Percentiles rank a stretch among this genome's conserved stretches.
These are phyloP conservation scores for Penicillium crustosum DNA, from an alignment of 2,329 filamentous ascomycete species.

Conservation along the genomic window DNA sequence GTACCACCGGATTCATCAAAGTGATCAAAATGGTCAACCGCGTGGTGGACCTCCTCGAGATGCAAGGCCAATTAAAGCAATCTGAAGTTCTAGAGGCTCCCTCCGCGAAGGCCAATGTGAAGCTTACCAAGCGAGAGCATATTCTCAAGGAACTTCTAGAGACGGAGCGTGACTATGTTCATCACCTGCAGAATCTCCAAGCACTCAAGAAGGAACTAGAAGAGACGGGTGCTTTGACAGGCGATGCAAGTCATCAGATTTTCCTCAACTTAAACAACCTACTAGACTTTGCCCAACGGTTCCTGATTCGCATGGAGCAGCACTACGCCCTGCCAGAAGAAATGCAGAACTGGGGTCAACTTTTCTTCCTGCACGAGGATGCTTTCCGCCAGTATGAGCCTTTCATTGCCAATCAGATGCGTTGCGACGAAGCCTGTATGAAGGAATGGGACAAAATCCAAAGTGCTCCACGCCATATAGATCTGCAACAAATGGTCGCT, in stretches of 20 bases:
- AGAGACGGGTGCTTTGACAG: conserved; percentile 80
- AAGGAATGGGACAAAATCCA: conserved; percentile 85
- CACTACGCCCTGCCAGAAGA: conserved; percentile 78
- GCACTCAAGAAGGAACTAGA: conserved; percentile 88
- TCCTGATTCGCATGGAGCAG: conserved; percentile 92
- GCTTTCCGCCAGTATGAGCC: conserved; percentile 91
- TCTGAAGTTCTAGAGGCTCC: conserved; percentile 54
- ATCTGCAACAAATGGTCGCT: conserved; percentile 72
- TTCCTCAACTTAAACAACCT: conserved; percentile 96
- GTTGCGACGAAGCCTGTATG: conserved; percentile 80
- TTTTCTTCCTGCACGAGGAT: conserved; percentile 82
- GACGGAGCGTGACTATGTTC: conserved; percentile 95
- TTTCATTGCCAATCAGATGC: conserved; percentile 94
- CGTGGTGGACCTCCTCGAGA: conserved; percentile 82
- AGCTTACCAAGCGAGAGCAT: conserved; percentile 75
- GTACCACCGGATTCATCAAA: conserved; percentile 97
- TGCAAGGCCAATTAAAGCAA: conserved; percentile 71
- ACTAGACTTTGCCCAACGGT: conserved; percentile 90
- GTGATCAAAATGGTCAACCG: conserved; percentile 90
- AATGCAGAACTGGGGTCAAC: conserved; percentile 89
- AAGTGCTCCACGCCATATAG: conserved; percentile 63
- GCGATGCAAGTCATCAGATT: conserved; percentile 88
- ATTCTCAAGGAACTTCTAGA: conserved; percentile 89
- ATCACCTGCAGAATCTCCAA: conserved; percentile 92
- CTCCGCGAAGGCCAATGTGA: conserved; percentile 47